Base-by-base conservation (phyloP, 225 moss, liverwort and hornwort genomes). In the Pseudisothecium myosuroides region DNA sequence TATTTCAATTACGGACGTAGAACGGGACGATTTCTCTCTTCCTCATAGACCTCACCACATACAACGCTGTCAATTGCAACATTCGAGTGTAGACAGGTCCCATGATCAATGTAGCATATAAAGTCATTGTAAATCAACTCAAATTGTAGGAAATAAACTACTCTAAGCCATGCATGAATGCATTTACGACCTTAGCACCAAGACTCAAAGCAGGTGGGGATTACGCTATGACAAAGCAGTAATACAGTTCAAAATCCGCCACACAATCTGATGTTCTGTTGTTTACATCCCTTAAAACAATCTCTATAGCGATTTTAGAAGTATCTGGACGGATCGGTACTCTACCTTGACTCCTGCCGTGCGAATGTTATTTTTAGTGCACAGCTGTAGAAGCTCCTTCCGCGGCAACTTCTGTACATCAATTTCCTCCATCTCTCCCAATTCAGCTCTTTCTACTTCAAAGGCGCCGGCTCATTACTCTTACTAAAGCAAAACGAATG, bases 271-370 rank as follows among this genome's bases (percentile, higher is more conserved):
- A 43, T 55, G 43, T 26, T 65, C 66, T 18, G 18, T 8, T 54
- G 55, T 28, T 67, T 47, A 34, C 47, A 82, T 63, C 45, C 62
- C 45, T 43, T 45, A 32, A 60, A 60, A 62, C 82, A 34, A 63
- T 63, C 63, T 34, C 21, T 26, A 49, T 20, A 41, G 20, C 29
- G 80, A 41, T 4, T 59, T 41, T 60, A 41, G 47, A 50, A 36
- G n/a, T n/a, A n/a, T n/a, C n/a, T n/a, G n/a, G n/a, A 83, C 22
- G 63, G 59, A 78, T 63, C 23, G 69, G 64, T 63, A 87, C 73
- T 79, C 49, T 90, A 93, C 93, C 93, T 92, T 93, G 59, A 93
- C 91, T 83, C 93, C 93, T 2, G 93, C 93, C 23, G 93, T 92
- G 36, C 92, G 92, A 68, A 93, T 89, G 80, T 83, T 88, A 63